These are phyloP conservation scores for Penicillium coffeae DNA, from an alignment of 495 filamentous ascomycete species.

Conservation along the genomic window DNA sequence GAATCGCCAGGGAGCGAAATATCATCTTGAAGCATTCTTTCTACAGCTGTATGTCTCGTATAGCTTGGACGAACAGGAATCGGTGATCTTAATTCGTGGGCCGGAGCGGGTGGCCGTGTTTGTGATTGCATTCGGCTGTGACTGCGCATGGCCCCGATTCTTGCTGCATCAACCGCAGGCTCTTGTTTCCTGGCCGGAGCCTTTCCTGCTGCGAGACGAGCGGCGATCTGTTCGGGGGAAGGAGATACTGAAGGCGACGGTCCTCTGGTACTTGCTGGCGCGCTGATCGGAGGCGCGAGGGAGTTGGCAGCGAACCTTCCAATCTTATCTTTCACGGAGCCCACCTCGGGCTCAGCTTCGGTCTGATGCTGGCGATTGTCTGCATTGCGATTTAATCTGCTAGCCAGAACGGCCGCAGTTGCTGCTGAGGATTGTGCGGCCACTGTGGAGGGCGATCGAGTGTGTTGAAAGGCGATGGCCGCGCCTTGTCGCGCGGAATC, in stretches of 20 bases:
- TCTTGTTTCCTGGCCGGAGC: conserved; percentile 18
- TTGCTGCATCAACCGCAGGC: conserved; percentile 11
- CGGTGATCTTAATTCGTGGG: conserved; percentile 14
- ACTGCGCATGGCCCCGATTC: conserved; percentile 20
- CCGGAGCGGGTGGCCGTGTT: conserved; percentile 7
- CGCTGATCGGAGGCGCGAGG: conserved; percentile 6
- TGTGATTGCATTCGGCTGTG: conserved; percentile 17
- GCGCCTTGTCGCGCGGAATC: conserved; percentile 38
- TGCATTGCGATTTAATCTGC: conserved; percentile 17
- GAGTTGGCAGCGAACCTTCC: conserved; percentile 29
- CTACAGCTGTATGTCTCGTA: conserved; percentile 2
- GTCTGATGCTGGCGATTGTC: conserved; percentile 16
- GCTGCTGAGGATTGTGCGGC: conserved; percentile 12
- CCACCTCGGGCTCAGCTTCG: conserved; percentile 32
- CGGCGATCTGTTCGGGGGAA: conserved; percentile 33
- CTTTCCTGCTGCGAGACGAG: conserved; percentile 32
- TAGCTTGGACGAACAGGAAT: conserved; percentile 10
- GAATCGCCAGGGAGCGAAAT: conserved; percentile 4
- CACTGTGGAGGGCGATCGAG: conserved; percentile 15
- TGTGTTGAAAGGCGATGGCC: conserved; percentile 32
- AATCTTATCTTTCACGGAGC: conserved; percentile 44
- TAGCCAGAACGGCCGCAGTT: conserved; percentile 16
- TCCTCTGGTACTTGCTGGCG: conserved; percentile 4
- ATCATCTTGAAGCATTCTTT: conserved; percentile 16
- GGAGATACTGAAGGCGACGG: conserved; percentile 16